Percentiles rank a stretch among this genome's conserved stretches.
These are phyloP conservation scores for Daedaleopsis nitida DNA, from an alignment of 768 basidiomycete genomes.

Conservation along the genomic window DNA sequence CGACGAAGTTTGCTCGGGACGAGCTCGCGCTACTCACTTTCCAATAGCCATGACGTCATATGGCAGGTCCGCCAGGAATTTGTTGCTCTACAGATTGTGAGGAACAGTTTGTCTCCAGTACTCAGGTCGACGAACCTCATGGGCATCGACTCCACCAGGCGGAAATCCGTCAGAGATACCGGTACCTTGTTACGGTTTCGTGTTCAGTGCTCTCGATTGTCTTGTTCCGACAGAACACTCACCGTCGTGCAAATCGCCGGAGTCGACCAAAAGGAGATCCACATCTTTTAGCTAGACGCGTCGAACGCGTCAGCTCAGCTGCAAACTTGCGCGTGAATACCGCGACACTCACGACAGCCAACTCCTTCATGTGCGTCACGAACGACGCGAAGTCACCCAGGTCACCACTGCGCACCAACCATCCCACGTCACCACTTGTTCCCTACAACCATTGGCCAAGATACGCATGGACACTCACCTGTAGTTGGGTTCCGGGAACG, in stretches of 20 bases:
- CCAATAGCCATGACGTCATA: slow-evolving; percentile 87
- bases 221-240: neutral
- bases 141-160: slow-evolving; percentile 67
- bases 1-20: neutral
- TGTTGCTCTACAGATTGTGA: slow-evolving; percentile 54
- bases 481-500: slow-evolving; percentile 78
- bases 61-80: slow-evolving; percentile 69
- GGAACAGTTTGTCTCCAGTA: neutral
- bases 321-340: neutral
- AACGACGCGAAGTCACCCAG: slow-evolving; percentile 90
- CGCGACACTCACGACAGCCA: slow-evolving; percentile 52
- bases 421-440: neutral
- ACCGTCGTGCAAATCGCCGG: slow-evolving; percentile 80
- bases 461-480: slow-evolving; percentile 37
- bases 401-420: slow-evolving; percentile 43
- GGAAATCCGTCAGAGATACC: slow-evolving; percentile 79
- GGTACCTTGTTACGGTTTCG: slow-evolving; percentile 48
- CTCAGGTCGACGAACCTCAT: slow-evolving; percentile 50
- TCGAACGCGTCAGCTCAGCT: neutral
- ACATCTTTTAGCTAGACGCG: slow-evolving; percentile 59
- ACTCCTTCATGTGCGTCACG: slow-evolving; percentile 75
- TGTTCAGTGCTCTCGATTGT: neutral
- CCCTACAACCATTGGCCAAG: neutral
- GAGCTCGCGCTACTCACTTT: slow-evolving; percentile 53
- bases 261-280: slow-evolving; percentile 82